Base-by-base conservation (phyloP, 2,329 filamentous ascomycete genomes). In the Fusarium cyanostomum region DNA sequence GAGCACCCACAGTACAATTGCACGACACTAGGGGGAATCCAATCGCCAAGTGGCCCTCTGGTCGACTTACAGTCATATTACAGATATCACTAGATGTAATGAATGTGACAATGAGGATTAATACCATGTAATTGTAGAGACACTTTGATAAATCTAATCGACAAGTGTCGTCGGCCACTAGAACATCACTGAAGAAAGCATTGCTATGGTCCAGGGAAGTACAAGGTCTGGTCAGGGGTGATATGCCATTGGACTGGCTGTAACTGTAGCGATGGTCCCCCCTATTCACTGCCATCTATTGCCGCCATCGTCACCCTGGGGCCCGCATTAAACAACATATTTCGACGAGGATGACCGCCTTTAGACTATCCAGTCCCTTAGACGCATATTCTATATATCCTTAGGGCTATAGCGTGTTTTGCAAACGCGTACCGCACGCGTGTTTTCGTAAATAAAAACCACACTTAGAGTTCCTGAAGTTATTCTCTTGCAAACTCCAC, bases 261-360 rank as follows among this genome's bases (percentile, higher is more conserved):
- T 5, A 18, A 13, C 27, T 13, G n/a, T 8, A 50, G 18, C 7
- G 13, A 13, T 9, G 5, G 15, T 8, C 27, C 41, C 4, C 27
- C 7, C 30, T 43, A 21, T 38, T 38, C 15, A 12, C 33, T 15
- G 11, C 16, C 49, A 33, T 39, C 7, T 10, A 28, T 18, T 31
- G 35, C 43, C 24, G 13, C 52, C 42, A 59, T 52, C 26, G 28
- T 42, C 31, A 27, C 18, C 41, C 28, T 5, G 7, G 10, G 35
- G 13, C 62, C 53, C 49, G 55, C 42, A 64, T 44, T 45, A 56
- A 26, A 21, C 18, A 28, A 12, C 33, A 45, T 42, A 55, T 49
- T 52, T 27, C 37, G 16, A 33, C 34, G 27, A 44, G 41, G 53
- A 65, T 50, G 39, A 26, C 21, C 13, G n/a, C 42, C 26, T 37